A percentile compares a stretch with the other conserved stretches of the same genome.
phyloP scores from a whole-genome alignment of 1,139 yeast species.

The Pichia sp. region DNA sequence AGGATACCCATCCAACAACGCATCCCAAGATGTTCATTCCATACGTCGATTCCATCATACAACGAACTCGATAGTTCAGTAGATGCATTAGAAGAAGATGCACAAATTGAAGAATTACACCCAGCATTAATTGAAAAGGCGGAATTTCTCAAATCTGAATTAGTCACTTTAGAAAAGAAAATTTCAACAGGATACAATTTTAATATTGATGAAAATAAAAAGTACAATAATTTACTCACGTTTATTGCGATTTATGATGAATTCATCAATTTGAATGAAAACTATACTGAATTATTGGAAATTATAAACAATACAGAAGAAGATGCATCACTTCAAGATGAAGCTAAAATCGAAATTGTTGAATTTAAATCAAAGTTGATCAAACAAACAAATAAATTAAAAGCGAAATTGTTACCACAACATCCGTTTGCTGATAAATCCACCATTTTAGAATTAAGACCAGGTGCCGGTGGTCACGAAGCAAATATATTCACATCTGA shows the following conservation, averaged over 20 bases:
- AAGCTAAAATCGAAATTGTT: constrained; percentile 48
- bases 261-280: constrained; percentile 35
- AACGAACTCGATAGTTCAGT: not conserved
- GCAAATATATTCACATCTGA: constrained; percentile 87
- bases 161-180: constrained; percentile 44
- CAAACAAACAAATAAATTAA: constrained; percentile 44
- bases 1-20: no score
- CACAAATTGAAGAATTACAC: constrained; percentile 26
- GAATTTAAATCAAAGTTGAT: constrained; percentile 38
- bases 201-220: constrained; percentile 54
- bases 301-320: constrained; percentile 38
- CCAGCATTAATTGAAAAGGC: constrained; percentile 69
- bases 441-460: constrained; percentile 80
- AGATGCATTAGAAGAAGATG: not conserved
- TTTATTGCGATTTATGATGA: constrained; percentile 52
- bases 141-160: constrained; percentile 48
- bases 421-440: constrained; percentile 76
- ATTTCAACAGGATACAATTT: constrained; percentile 47
- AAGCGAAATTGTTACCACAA: constrained; percentile 66
- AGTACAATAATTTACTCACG: constrained; percentile 52
- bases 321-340: constrained; percentile 34
- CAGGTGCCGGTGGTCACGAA: constrained; percentile 97
- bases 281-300: constrained; percentile 31
- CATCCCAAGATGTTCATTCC: no score
- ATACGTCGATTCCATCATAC: not conserved